These are phyloP conservation scores for Cicer yamashitae DNA, from an alignment of 306 rosid genomes.

Conservation along the genomic window DNA sequence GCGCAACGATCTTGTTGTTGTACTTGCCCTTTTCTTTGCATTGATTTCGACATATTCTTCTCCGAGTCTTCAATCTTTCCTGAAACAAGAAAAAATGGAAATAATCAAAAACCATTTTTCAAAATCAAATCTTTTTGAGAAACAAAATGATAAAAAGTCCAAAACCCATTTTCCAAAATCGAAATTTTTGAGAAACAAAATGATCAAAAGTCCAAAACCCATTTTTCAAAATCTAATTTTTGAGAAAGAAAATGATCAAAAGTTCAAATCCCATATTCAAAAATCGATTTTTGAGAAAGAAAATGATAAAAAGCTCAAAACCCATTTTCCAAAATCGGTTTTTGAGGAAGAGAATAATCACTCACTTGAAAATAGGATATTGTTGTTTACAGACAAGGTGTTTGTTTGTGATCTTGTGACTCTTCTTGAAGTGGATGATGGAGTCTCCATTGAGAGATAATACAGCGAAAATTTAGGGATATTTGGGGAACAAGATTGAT, in stretches of 20 bases:
- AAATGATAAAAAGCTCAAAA: neutral
- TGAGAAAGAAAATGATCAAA: too few relatives aligned
- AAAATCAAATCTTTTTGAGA: neutral
- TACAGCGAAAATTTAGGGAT: neutral
- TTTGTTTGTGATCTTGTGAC: conserved; percentile 72
- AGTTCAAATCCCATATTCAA: too few relatives aligned
- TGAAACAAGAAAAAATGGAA: neutral
- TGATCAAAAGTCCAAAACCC: neutral
- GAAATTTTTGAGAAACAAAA: neutral
- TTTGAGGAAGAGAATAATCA: neutral
- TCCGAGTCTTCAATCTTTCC: conserved; percentile 69
- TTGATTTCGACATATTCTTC: conserved; percentile 54
- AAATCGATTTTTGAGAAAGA: neutral
- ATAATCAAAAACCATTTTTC: neutral
- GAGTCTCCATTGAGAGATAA: conserved; percentile 76
- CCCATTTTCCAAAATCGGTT: neutral
- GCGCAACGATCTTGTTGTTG: conserved; percentile 73
- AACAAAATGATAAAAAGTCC: neutral
- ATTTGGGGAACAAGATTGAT: neutral
- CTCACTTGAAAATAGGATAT: conserved; percentile 69
- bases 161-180: neutral
- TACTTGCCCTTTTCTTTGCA: conserved; percentile 38
- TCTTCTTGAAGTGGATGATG: conserved; percentile 72
- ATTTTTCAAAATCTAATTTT: neutral
- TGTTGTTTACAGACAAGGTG: conserved; percentile 44